Evolutionary conservation across 768 basidiomycete genomes (phyloP).

Genomic region (Sarcodon sp.): DNA sequence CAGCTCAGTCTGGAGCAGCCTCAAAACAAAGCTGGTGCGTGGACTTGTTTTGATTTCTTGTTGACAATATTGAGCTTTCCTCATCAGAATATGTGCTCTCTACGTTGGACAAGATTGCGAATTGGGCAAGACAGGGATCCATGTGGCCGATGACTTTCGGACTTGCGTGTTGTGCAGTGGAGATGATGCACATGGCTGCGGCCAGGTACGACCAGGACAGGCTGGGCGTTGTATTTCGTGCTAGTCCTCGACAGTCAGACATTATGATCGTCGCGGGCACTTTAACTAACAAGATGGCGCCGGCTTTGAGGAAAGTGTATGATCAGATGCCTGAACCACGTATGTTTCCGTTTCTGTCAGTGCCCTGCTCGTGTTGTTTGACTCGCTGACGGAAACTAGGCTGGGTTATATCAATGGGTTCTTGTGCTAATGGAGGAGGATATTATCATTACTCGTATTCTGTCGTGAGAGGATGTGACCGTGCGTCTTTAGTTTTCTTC

Average conservation of each 20-base stretch:
- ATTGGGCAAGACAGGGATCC: slow-evolving; percentile 95
- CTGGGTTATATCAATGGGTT: slow-evolving; percentile 99
- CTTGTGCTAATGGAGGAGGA: slow-evolving; percentile 96
- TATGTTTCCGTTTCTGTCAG: slow-evolving; percentile 21
- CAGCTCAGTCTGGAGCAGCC: slow-evolving; percentile 83
- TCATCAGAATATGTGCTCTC: slow-evolving; percentile 86
- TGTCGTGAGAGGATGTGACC: slow-evolving; percentile 95
- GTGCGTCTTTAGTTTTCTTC: slow-evolving; percentile 32
- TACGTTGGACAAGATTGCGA: slow-evolving; percentile 90
- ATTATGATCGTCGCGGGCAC: slow-evolving; percentile 99
- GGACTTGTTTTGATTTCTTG: not conserved
- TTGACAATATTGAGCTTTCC: slow-evolving; percentile 1
- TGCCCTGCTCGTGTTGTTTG: not conserved
- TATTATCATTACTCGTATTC: slow-evolving; percentile 99
- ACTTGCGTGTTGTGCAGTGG: slow-evolving; percentile 97
- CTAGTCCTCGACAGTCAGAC: slow-evolving; percentile 94
- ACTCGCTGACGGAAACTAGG: slow-evolving; percentile 25
- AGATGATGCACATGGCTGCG: slow-evolving; percentile 99
- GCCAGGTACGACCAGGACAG: slow-evolving; percentile 98
- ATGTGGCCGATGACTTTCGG: slow-evolving; percentile 99
- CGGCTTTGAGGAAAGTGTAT: slow-evolving; percentile 90
- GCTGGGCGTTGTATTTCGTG: slow-evolving; percentile 95
- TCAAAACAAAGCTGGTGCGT: slow-evolving; percentile 76
- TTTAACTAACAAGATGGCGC: slow-evolving; percentile 99
- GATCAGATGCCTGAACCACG: slow-evolving; percentile 99